Conservation (phyloP, 176 grass and related monocot genomes). For the Tuctoria greenei region DNA sequence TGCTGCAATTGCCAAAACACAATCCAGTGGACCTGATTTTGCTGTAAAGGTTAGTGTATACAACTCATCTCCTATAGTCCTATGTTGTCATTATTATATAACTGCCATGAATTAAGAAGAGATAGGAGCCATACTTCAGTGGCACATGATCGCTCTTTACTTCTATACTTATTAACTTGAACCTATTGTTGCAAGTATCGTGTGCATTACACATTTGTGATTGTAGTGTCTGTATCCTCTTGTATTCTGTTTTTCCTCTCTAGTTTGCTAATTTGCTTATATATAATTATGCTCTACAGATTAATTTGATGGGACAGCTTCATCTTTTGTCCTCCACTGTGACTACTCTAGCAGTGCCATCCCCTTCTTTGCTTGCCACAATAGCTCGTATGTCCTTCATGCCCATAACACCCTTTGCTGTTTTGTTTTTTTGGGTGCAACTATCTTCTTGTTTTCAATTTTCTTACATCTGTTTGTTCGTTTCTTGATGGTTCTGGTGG, state of each 20-base stretch:
- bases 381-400: slow-evolving; percentile 73
- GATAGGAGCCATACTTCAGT: slow-evolving; percentile 4
- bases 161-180: background rate
- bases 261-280: slow-evolving; percentile 40
- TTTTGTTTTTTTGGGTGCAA: background rate
- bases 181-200: background rate
- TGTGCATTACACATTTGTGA: slow-evolving; percentile 1
- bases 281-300: slow-evolving; percentile 56
- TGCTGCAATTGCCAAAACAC: slow-evolving; percentile 34
- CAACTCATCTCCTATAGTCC: background rate
- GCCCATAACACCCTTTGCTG: slow-evolving; percentile 21
- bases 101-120: background rate
- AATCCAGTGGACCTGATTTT: slow-evolving; percentile 53
- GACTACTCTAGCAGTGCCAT: slow-evolving; percentile 92
- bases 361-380: slow-evolving; percentile 96
- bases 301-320: slow-evolving; percentile 92
- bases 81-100: slow-evolving; percentile 3
- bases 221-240: background rate
- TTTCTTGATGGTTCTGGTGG: background rate
- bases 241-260: background rate
- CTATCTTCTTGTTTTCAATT: slow-evolving; percentile 32
- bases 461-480: background rate
- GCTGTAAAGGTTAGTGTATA: slow-evolving; percentile 57
- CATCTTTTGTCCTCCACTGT: slow-evolving; percentile 99
- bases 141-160: background rate